These are phyloP conservation scores for Vanrija humicola DNA, from an alignment of 1,284 basidiomycete genomes.

Conservation along the genomic window DNA sequence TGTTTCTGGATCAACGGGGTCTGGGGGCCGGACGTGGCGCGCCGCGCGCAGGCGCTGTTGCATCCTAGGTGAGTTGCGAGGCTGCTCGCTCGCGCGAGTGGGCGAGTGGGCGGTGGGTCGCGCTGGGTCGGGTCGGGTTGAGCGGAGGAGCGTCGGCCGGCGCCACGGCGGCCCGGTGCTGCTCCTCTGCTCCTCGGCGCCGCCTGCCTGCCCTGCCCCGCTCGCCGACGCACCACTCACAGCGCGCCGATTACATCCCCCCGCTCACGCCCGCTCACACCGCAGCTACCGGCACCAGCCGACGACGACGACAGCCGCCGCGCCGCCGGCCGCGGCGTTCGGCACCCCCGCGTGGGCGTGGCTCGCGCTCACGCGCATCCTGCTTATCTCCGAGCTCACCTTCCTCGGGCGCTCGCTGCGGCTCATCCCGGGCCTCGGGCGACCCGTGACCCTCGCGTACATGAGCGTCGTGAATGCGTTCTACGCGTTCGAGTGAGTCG, in stretches of 20 bases:
- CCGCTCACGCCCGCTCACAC: background rate
- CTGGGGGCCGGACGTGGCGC: conserved; percentile 44
- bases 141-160: no score
- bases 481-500: conserved; percentile 48
- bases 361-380: conserved; percentile 31
- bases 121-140: no score
- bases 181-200: no score
- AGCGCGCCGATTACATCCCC: no score
- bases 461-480: conserved; percentile 46
- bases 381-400: conserved; percentile 48
- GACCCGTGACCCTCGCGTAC: conserved; percentile 30
- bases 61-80: conserved; percentile 41
- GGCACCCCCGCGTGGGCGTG: conserved; percentile 24
- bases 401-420: conserved; percentile 38
- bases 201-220: no score
- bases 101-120: no score
- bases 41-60: conserved; percentile 38
- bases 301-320: conserved; percentile 5
- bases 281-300: conserved; percentile 42
- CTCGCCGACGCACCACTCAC: no score
- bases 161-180: no score
- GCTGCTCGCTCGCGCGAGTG: background rate
- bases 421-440: conserved; percentile 41
- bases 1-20: conserved; percentile 48
- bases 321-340: background rate